phyloP scores from a whole-genome alignment of 2,329 filamentous ascomycete genomes.

The Xylariaceae sp. region DNA sequence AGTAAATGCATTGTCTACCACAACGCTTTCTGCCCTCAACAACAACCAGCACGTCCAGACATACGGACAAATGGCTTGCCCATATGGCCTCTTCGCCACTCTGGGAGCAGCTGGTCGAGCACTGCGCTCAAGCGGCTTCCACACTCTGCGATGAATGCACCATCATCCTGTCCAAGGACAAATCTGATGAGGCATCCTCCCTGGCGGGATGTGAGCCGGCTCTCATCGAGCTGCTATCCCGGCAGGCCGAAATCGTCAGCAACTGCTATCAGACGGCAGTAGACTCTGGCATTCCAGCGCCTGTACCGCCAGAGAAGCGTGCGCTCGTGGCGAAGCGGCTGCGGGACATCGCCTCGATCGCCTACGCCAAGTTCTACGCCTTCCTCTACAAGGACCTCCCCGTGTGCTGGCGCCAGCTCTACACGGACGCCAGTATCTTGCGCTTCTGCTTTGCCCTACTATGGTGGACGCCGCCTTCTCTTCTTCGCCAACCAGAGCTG shows the following conservation, averaged over 20 bases:
- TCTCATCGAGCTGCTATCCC: conserved; percentile 19
- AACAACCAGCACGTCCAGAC: too few species aligned
- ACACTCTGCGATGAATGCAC: conserved; percentile 17
- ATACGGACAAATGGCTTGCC: too few species aligned
- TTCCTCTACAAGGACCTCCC: conserved; percentile 62
- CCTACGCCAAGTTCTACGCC: conserved; percentile 61
- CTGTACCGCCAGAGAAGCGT: conserved; percentile 2
- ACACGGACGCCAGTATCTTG: conserved; percentile 62
- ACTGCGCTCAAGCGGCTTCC: conserved; percentile 15
- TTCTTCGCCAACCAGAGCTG: too few species aligned
- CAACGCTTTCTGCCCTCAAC: too few species aligned
- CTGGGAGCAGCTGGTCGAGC: conserved; percentile 12
- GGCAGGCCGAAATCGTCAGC: conserved; percentile 13
- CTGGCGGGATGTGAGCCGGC: conserved; percentile 18
- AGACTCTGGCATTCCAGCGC: background rate
- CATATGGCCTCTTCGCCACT: conserved; percentile 5
- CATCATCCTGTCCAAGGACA: conserved; percentile 7
- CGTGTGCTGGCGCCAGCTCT: conserved; percentile 60
- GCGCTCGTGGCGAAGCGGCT: conserved; percentile 34
- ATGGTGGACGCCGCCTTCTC: conserved; percentile 10
- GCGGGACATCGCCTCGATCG: conserved; percentile 50
- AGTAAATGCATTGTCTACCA: too few species aligned
- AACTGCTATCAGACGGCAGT: background rate
- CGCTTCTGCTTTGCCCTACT: conserved; percentile 39
- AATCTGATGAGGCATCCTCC: conserved; percentile 3